Evolutionary conservation across 2,329 filamentous ascomycete genomes (phyloP).

Genomic region (Metarhizium guizhouense): DNA sequence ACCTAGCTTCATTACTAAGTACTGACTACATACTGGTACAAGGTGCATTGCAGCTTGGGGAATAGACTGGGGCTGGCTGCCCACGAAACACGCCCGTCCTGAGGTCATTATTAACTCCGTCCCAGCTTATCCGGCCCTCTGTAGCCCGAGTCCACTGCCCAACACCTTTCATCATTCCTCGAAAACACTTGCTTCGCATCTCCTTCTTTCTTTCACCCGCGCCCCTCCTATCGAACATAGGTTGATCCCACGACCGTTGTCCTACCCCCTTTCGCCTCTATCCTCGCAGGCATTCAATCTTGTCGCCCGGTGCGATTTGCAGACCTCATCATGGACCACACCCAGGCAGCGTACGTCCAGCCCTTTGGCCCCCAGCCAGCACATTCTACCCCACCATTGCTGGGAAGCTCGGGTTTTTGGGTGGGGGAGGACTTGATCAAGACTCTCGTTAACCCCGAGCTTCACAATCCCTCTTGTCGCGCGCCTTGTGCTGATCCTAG

Average conservation of each 20-base stretch:
- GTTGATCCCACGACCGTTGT: background rate
- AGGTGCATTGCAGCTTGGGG: too few species aligned
- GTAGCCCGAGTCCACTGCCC: constrained; percentile 2
- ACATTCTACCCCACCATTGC: constrained; percentile 8
- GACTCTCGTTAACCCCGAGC: constrained; percentile 2
- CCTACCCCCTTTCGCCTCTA: background rate
- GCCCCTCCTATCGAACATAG: background rate
- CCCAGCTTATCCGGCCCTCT: constrained; percentile 9
- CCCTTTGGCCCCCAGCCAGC: background rate
- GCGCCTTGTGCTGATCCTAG: constrained; percentile 6
- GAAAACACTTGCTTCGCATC: background rate
- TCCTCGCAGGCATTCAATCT: background rate
- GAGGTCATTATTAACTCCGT: constrained; percentile 11
- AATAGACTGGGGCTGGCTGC: too few species aligned
- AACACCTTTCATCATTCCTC: constrained; percentile 4
- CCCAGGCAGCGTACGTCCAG: constrained; percentile 9
- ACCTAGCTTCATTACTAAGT: too few species aligned
- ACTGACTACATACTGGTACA: too few species aligned
- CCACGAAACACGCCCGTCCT: background rate
- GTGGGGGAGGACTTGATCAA: constrained; percentile 3
- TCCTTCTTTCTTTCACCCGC: background rate
- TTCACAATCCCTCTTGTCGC: background rate
- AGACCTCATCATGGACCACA: constrained; percentile 10
- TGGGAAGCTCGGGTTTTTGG: constrained; percentile 5
- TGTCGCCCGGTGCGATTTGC: constrained; percentile 7